Percentiles rank a stretch among this genome's conserved stretches.
These are phyloP conservation scores for Sambucus nigra DNA, from an alignment of 129 eudicot genomes.

Conservation along the genomic window DNA sequence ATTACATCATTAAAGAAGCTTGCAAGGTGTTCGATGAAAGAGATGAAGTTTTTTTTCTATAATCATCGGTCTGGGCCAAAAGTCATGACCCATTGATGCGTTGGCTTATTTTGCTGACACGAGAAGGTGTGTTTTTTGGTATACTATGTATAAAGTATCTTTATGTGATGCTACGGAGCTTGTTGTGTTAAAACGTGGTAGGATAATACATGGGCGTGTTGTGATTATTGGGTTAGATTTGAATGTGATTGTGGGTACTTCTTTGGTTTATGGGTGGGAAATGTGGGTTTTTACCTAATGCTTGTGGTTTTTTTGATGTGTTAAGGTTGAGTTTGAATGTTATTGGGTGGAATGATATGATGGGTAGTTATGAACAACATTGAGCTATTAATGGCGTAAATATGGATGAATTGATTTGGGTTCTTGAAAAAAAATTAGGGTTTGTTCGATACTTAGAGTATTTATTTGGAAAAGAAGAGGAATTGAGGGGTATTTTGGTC, in stretches of 20 bases:
- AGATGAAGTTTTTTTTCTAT: constrained; percentile 57
- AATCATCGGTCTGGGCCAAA: constrained; percentile 59
- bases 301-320: constrained; percentile 49
- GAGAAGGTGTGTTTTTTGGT: constrained; percentile 37
- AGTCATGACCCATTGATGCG: constrained; percentile 53
- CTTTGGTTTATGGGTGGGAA: constrained; percentile 72
- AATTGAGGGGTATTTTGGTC: too few relatives aligned
- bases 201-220: constrained; percentile 62
- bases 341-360: constrained; percentile 73
- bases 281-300: constrained; percentile 64
- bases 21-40: constrained; percentile 62
- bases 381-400: constrained; percentile 47
- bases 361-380: constrained; percentile 75
- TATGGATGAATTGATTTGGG: too few relatives aligned
- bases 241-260: constrained; percentile 50
- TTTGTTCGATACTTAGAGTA: too few relatives aligned
- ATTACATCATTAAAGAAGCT: constrained; percentile 26
- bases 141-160: constrained; percentile 55
- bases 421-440: too few relatives aligned
- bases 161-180: constrained; percentile 44
- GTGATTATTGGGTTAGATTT: constrained; percentile 39
- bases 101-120: constrained; percentile 44
- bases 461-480: too few relatives aligned
- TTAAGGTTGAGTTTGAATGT: constrained; percentile 29
- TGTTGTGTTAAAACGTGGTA: constrained; percentile 61